Evolutionary conservation across 2,329 filamentous ascomycete species (phyloP), one percentile per base, ranked within the genome.

Genomic region (Ceratocystis cubensis): DNA sequence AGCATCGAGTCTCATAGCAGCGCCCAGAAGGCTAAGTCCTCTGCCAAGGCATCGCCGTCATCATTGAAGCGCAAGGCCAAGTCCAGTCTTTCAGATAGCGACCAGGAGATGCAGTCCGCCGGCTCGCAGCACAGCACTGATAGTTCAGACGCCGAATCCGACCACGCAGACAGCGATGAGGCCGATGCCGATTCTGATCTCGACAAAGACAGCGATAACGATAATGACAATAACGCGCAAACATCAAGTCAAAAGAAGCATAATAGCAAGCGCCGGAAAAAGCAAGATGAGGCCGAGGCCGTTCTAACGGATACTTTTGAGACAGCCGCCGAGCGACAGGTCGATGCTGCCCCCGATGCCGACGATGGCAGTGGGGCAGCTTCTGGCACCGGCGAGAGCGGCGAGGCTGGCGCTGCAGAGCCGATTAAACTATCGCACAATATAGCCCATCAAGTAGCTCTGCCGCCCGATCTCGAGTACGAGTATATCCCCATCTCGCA

Each of bases 361-460:
- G 65, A 67, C 17, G 64, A 44, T n/a, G 46, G 22, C 28, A 53
- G 15, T 25, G 64, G 66, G 25, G 62, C 64, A 44, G 61, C 64
- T 5, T 45, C 45, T 17, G 62, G 65, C 57, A 50, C 28, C 8
- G 65, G 41, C 10, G 30, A 65, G 15, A 63, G 53, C 1, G 20
- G 45, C 17, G 41, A 57, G 13, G 90, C 88, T 25, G 88, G 87
- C 30, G 61, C 25, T 20, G 56, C 37, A 22, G 66, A 63, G 44
- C 84, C 88, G 5, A 84, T 99, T 33, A 87, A 96, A 25, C 78
- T 99, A 64, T 93, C 91, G 61, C 95, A 99, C 79, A 96, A 99
- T 78, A 96, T 99, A 72, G 92, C 96, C 76, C 94, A 99, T 80
- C 93, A 99, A 77, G 94, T 97, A 71, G 90, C 94, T 13, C 81